Percentiles rank a stretch among this genome's conserved stretches.
These are phyloP conservation scores for Marasmius tenuissimus DNA, from an alignment of 1,284 basidiomycete species.

Conservation along the genomic window DNA sequence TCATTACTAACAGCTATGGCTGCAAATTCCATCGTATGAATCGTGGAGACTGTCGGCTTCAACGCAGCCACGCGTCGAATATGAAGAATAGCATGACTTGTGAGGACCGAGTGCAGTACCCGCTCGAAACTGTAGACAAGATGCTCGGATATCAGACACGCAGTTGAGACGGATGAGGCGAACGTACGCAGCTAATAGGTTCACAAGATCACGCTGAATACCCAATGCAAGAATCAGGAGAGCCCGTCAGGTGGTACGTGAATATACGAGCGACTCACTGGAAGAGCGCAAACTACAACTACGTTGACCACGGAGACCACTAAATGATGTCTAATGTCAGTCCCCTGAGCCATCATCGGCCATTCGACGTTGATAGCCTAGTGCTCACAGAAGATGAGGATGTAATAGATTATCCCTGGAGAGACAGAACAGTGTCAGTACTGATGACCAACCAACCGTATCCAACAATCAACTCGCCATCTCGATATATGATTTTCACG, in stretches of 20 bases:
- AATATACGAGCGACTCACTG: background rate
- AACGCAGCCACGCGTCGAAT: background rate
- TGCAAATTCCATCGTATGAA: too few species aligned
- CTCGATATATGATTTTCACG: background rate
- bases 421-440: background rate
- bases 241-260: too few species aligned
- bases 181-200: background rate
- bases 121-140: background rate
- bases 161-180: background rate
- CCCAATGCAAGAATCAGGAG: too few species aligned
- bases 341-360: too few species aligned
- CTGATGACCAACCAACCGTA: background rate
- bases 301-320: background rate
- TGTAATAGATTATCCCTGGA: background rate
- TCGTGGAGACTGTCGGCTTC: too few species aligned
- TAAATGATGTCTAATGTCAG: background rate
- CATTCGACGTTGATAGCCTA: background rate
- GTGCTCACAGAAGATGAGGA: background rate
- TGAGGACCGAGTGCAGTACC: background rate
- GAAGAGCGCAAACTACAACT: background rate
- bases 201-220: background rate
- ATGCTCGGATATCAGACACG: background rate
- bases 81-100: background rate
- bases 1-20: too few species aligned
- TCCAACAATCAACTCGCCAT: background rate